Evolutionary conservation across 805 yeast genomes (phyloP), one percentile per base, ranked within the genome.

Genomic region (Candida silvicultrix): DNA sequence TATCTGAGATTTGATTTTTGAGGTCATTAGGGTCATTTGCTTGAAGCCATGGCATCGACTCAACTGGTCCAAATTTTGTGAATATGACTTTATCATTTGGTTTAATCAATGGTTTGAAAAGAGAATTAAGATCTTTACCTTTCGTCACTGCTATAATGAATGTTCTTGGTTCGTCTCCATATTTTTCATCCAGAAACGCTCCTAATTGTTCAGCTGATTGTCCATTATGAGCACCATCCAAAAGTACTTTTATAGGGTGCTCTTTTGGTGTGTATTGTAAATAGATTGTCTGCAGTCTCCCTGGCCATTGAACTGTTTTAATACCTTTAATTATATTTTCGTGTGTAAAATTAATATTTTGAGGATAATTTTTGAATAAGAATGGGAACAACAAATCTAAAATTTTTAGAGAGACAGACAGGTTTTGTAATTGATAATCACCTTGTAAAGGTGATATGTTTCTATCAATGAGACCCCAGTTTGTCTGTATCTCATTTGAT

Each of bases 161-260:
- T 0, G 51, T 75, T 65, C 50, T 50, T 2, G 35, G 18, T 31
- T 45, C 41, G 2, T 25, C 36, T 1, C 63, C 57, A 36, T 57
- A 49, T 1, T 46, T 38, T 1, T 48, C 35, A 6, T 69, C 62
- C 2, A 89, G 63, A 58, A 71, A 88, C 36, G 71, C 71, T 0
- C 74, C 75, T 28, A 94, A 67, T 56, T 85, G 88, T n/a, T 66
- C 64, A 0, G 97, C 94, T 0, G 97, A 96, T 49, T 82, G 80
- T 6, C 79, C 81, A 60, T 94, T 94, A 62, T 94, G 98, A 0
- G 98, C 97, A 2, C 98, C 98, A 65, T 92, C 98, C 2, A 94
- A 57, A 4, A 94, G 63, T 0, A 81, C 62, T 1, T 55, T 51
- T 0, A 71, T 43, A 2, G 61, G 52, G 2, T 62, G 43, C 7